Evolutionary conservation across 805 yeast genomes (phyloP).

Genomic region (Blastobotrys chiropterorum): DNA sequence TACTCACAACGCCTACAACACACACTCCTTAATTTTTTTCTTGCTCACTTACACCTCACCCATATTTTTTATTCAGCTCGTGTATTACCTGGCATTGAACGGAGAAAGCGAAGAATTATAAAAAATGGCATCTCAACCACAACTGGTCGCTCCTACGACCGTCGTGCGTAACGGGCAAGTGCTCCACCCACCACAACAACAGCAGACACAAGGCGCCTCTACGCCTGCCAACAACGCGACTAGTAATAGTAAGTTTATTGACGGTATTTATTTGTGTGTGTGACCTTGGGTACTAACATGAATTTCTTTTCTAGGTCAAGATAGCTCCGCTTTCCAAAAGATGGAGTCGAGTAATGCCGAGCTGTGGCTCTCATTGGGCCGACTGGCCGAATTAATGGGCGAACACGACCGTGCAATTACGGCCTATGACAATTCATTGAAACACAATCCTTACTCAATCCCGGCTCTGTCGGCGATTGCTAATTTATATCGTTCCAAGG

Average conservation of each 20-base stretch:
- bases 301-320: neutral
- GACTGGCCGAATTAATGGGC: slow-evolving; percentile 82
- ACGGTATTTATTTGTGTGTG: no score
- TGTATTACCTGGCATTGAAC: neutral
- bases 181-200: slow-evolving; percentile 4
- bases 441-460: slow-evolving; percentile 80
- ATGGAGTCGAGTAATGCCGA: slow-evolving; percentile 34
- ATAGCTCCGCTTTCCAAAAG: slow-evolving; percentile 17
- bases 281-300: neutral
- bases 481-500: slow-evolving; percentile 79
- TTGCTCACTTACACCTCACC: neutral
- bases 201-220: neutral
- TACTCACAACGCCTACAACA: neutral
- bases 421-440: slow-evolving; percentile 81
- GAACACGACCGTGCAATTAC: slow-evolving; percentile 84
- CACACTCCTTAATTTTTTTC: neutral
- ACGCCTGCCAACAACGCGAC: neutral
- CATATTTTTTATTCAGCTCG: neutral
- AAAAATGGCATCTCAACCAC: slow-evolving; percentile 5
- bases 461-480: slow-evolving; percentile 83
- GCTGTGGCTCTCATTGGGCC: slow-evolving; percentile 87
- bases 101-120: neutral
- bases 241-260: neutral
- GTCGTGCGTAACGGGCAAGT: slow-evolving; percentile 22
- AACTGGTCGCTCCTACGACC: slow-evolving; percentile 2